Evolutionary conservation across 257 asterid genomes (phyloP), one percentile per base, ranked within the genome.

Genomic region (Apocynum venetum): DNA sequence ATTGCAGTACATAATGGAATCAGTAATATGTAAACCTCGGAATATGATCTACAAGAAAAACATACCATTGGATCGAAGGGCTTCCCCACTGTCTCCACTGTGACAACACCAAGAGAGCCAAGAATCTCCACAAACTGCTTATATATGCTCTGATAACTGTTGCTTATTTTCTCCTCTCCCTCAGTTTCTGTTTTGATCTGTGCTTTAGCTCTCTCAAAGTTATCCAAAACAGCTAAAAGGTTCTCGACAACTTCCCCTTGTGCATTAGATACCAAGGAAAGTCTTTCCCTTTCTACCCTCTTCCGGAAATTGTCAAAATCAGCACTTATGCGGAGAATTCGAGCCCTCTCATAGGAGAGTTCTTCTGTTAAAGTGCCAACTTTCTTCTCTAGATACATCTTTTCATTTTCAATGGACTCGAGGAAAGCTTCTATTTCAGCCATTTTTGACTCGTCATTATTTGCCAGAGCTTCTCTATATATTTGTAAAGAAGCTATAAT

Each of bases 271-370:
- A 88, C 90, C 88, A 90, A 77, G 13, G 96, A 89, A 75, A 83
- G 83, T 20, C 92, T 83, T 72, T 93, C 97, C 60, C 89, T 87
- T 74, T 91, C 97, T 15, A 94, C 86, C 74, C 96, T 87, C 88
- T 90, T 91, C 1, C 98, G 89, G 80, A 90, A 93, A 85, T 90
- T 90, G 83, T 91, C 93, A 55, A 93, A 93, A 82, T 93, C 97
- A 1, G 97, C 97, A 83, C 96, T 86, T 25, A 90, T 88, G 72
- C 97, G 90, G 72, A 93, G 88, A 87, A 93, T 84, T 40, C 97
- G 86, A 7, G 76, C 92, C 89, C 55, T 90, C 83, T 88, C 97
- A n/a, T 2, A 63, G 8, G 94, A 87, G 38, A 93, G 71, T 59
- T 90, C 97, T 79, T 90, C 92, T 53, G 90, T 84, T 76, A 93